A percentile compares a stretch with the other conserved stretches of the same genome.
Evolutionary conservation across 768 basidiomycete genomes (phyloP).

Genomic region (Lentinus tigrinus): DNA sequence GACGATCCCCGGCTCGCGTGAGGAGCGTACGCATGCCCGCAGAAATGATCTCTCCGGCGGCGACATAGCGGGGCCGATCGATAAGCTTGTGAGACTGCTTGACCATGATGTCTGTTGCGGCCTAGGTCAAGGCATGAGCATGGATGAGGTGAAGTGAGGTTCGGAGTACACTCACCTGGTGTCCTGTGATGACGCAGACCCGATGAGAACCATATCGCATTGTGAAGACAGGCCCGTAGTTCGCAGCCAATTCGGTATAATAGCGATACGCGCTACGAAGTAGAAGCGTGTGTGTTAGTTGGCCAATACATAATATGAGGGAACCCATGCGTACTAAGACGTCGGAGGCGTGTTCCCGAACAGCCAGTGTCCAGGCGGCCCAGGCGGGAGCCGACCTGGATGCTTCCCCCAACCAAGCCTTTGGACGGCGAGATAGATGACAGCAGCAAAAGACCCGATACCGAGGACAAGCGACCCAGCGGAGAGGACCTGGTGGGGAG

Average conservation of each 20-base stretch:
- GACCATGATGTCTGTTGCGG: constrained; percentile 40
- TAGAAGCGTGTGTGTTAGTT: background rate
- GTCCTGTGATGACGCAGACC: constrained; percentile 46
- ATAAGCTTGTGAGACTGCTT: constrained; percentile 35
- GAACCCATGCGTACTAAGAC: background rate
- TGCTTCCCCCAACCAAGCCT: background rate
- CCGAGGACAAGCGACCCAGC: background rate
- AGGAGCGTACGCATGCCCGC: constrained; percentile 33
- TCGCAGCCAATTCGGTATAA: constrained; percentile 52
- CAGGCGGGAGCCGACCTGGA: constrained; percentile 13
- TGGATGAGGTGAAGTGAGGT: background rate
- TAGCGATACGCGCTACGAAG: constrained; percentile 2
- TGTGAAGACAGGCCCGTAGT: constrained; percentile 62
- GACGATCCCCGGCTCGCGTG: constrained; percentile 27
- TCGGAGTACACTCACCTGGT: constrained; percentile 11
- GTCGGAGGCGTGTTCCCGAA: constrained; percentile 15
- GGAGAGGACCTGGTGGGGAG: background rate
- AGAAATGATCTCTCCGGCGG: constrained; percentile 34
- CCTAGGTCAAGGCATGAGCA: constrained; percentile 17
- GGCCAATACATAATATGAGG: too few species aligned
- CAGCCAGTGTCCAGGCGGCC: constrained; percentile 22
- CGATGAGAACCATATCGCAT: constrained; percentile 47
- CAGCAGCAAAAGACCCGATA: background rate
- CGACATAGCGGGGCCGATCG: constrained; percentile 36
- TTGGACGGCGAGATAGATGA: background rate